phyloP scores from a whole-genome alignment of 345 rosid species.

The Salix caprea region DNA sequence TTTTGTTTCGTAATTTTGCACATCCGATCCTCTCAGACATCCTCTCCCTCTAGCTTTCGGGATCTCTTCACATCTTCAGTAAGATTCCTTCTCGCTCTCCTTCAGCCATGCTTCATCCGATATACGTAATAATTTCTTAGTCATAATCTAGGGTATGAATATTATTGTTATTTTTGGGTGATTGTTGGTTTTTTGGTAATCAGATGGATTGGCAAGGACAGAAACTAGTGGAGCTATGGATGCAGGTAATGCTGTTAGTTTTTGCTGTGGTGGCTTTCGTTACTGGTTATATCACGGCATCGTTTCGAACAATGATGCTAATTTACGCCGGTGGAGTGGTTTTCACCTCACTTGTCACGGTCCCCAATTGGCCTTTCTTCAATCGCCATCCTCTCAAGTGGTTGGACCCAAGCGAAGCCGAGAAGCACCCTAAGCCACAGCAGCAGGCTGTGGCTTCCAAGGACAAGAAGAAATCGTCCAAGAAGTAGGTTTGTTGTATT shows the following conservation, averaged over 20 bases:
- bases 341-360: conserved; percentile 58
- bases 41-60: neutral
- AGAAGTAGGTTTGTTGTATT: conserved; percentile 40
- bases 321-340: conserved; percentile 74
- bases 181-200: neutral
- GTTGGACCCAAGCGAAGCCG: conserved; percentile 76
- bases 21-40: neutral
- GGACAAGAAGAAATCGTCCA: conserved; percentile 60
- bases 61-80: neutral
- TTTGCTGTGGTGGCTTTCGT: conserved; percentile 52
- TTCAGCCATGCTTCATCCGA: neutral
- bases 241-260: conserved; percentile 75
- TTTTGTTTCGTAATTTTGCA: neutral
- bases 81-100: neutral
- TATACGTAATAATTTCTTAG: neutral
- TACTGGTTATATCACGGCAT: conserved; percentile 50
- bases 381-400: conserved; percentile 74
- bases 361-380: conserved; percentile 92
- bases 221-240: conserved; percentile 81
- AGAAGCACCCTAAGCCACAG: conserved; percentile 75
- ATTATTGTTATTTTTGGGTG: neutral
- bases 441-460: conserved; percentile 28
- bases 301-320: conserved; percentile 71
- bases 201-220: conserved; percentile 99
- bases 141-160: neutral